Conservation (phyloP, 176 grass and related monocot genomes). For the bread wheat (Triticum aestivum) region DNA sequence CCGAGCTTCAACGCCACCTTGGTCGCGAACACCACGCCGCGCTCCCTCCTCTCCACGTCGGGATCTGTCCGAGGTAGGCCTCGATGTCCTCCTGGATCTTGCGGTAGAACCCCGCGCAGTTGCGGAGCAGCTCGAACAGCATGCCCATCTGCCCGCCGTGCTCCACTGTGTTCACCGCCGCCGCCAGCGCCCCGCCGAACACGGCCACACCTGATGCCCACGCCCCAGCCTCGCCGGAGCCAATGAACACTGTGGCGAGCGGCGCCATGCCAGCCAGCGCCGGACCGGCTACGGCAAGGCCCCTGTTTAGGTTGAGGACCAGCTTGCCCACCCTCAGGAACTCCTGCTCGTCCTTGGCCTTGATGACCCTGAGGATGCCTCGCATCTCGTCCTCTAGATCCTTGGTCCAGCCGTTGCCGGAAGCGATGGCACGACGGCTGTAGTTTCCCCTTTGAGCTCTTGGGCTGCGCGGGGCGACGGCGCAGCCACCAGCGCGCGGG, state of each 20-base stretch:
- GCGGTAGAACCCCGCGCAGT: slow-evolving; percentile 36
- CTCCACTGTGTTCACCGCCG: slow-evolving; percentile 50
- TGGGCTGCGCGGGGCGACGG: too few species aligned
- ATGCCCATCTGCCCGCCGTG: slow-evolving; percentile 58
- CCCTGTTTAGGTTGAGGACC: too few species aligned
- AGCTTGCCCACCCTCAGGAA: too few species aligned
- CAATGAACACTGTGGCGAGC: slow-evolving; percentile 1
- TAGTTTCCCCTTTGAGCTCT: too few species aligned
- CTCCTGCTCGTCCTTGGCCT: too few species aligned
- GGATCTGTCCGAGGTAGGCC: slow-evolving; percentile 17
- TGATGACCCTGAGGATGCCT: too few species aligned
- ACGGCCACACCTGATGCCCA: not conserved
- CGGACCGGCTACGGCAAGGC: too few species aligned
- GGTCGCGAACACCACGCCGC: slow-evolving; percentile 54
- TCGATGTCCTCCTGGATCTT: slow-evolving; percentile 60
- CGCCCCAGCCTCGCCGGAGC: not conserved
- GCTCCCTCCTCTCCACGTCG: slow-evolving; percentile 42
- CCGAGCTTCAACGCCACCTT: slow-evolving; percentile 35
- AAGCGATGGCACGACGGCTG: too few species aligned
- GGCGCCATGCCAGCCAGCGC: too few species aligned
- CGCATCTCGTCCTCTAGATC: too few species aligned
- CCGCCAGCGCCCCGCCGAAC: slow-evolving; percentile 28
- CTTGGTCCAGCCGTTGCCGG: too few species aligned
- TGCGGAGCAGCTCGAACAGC: slow-evolving; percentile 62
- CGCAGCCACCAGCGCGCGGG: too few species aligned